Evolutionary conservation across 2,329 filamentous ascomycete species (phyloP).

Genomic region (Thyridium curvatum): DNA sequence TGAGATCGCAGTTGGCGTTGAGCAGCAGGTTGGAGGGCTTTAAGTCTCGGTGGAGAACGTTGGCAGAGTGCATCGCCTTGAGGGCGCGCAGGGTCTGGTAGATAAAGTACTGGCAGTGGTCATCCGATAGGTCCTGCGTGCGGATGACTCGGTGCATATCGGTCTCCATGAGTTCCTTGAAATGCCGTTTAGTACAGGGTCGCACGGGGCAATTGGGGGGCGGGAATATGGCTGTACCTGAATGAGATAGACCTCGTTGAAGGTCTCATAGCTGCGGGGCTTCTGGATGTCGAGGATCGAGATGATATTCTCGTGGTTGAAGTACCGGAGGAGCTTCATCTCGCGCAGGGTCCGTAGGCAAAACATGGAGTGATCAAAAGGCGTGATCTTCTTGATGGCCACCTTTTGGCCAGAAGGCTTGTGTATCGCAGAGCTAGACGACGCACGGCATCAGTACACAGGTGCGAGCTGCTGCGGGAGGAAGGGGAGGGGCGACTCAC

Average conservation of each 20-base stretch:
- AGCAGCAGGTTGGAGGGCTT: slow-evolving; percentile 96
- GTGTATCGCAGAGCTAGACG: slow-evolving; percentile 83
- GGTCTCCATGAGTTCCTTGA: slow-evolving; percentile 94
- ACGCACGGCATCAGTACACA: slow-evolving; percentile 1
- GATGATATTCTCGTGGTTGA: slow-evolving; percentile 99
- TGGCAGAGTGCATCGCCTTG: slow-evolving; percentile 99
- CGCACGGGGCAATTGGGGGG: slow-evolving; percentile 2
- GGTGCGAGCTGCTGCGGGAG: neutral
- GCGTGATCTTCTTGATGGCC: slow-evolving; percentile 99
- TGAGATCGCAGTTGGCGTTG: slow-evolving; percentile 97
- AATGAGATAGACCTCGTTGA: slow-evolving; percentile 97
- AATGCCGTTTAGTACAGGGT: too few relatives aligned
- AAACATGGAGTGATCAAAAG: slow-evolving; percentile 99
- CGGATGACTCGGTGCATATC: slow-evolving; percentile 99
- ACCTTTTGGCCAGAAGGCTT: slow-evolving; percentile 98
- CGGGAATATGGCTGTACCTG: slow-evolving; percentile 69
- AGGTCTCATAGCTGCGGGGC: slow-evolving; percentile 89
- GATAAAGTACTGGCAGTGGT: slow-evolving; percentile 99
- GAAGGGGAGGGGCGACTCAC: slow-evolving; percentile 46
- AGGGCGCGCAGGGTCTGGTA: slow-evolving; percentile 96
- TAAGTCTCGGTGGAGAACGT: slow-evolving; percentile 92
- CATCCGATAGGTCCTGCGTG: slow-evolving; percentile 95
- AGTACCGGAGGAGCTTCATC: slow-evolving; percentile 98
- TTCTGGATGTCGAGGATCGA: slow-evolving; percentile 99
- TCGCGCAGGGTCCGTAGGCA: slow-evolving; percentile 92